Conservation (phyloP, 345 rosid species). For the Populus ilicifolia region DNA sequence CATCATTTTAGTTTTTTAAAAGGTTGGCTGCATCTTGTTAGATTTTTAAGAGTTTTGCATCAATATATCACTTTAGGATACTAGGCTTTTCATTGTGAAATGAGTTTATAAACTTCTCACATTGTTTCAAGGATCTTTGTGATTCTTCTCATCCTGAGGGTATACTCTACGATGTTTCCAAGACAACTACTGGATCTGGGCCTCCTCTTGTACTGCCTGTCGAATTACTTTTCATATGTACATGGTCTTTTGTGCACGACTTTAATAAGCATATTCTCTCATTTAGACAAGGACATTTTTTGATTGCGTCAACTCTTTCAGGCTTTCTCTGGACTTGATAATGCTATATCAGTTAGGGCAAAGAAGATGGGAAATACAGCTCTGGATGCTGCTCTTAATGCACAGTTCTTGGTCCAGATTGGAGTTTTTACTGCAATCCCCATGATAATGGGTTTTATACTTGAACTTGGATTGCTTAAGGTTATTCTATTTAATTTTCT, state of each 20-base stretch:
- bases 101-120: neutral
- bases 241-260: neutral
- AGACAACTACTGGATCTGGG: neutral
- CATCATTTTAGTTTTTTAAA: no score
- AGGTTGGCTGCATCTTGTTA: neutral
- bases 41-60: neutral
- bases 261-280: neutral
- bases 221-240: neutral
- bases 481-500: conserved; percentile 38
- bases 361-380: conserved; percentile 68
- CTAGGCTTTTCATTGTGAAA: neutral
- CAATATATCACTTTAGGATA: neutral
- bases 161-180: neutral
- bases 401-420: conserved; percentile 96
- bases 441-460: conserved; percentile 98
- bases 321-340: conserved; percentile 97
- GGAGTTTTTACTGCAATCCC: conserved; percentile 98
- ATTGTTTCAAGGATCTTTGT: neutral
- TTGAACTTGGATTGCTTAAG: conserved; percentile 86
- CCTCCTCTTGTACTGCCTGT: neutral
- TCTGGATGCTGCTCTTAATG: conserved; percentile 81
- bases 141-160: neutral
- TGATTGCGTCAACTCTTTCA: conserved; percentile 30
- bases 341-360: conserved; percentile 50
- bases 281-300: neutral